These are phyloP conservation scores for Naganishia cerealis DNA, from an alignment of 1,284 basidiomycete species.

Conservation along the genomic window DNA sequence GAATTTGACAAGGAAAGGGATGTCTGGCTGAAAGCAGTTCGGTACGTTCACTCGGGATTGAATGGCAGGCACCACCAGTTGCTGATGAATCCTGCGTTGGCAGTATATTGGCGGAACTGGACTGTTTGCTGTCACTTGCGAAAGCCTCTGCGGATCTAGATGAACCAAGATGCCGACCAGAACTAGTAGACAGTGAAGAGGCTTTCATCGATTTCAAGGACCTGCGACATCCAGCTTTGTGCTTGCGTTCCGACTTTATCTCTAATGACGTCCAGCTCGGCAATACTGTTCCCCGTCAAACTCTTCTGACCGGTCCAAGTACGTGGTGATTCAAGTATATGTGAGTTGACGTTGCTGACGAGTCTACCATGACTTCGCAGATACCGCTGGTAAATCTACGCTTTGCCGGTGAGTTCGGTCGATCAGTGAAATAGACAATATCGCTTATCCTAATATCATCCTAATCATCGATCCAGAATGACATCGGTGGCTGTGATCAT, in stretches of 20 bases:
- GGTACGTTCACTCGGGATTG: constrained; percentile 36
- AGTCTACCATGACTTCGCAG: not conserved
- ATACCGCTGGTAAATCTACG: constrained; percentile 74
- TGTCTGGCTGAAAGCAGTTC: constrained; percentile 72
- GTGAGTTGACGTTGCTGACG: not conserved
- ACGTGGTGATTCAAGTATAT: constrained; percentile 63
- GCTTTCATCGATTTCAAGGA: constrained; percentile 78
- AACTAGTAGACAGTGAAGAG: constrained; percentile 74
- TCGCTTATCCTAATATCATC: constrained; percentile 48
- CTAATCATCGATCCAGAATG: constrained; percentile 73
- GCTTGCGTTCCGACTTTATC: constrained; percentile 76
- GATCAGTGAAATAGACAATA: constrained; percentile 6
- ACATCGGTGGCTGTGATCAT: constrained; percentile 94
- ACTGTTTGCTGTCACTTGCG: constrained; percentile 89
- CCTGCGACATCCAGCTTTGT: constrained; percentile 82
- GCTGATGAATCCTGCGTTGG: not conserved
- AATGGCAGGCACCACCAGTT: not conserved
- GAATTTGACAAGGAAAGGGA: constrained; percentile 84
- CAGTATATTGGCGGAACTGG: constrained; percentile 78
- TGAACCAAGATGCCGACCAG: constrained; percentile 86
- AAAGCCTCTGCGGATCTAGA: constrained; percentile 86
- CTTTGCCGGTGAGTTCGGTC: constrained; percentile 58
- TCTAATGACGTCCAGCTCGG: constrained; percentile 91
- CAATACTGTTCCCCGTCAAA: constrained; percentile 71
- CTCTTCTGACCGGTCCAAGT: constrained; percentile 87